Conservation (phyloP, 1,284 basidiomycete genomes). For the Ustilago lituana region DNA sequence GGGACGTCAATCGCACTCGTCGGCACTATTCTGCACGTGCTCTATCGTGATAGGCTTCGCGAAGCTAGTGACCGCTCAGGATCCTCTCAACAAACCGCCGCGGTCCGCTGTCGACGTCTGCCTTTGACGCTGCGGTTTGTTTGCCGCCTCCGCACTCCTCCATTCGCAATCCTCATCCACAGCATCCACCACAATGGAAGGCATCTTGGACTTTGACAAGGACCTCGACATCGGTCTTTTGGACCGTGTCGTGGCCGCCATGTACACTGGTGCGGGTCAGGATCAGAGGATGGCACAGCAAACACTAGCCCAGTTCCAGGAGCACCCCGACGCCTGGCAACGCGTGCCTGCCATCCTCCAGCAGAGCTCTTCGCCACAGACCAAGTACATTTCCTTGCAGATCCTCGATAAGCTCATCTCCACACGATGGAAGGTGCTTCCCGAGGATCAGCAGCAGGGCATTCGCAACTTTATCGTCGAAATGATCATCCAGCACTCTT, state of each 20-base stretch:
- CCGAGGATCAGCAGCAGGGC: conserved; percentile 80
- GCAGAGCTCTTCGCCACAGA: conserved; percentile 82
- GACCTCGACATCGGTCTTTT: conserved; percentile 65
- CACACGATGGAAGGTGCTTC: conserved; percentile 95
- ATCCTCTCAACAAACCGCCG: no score
- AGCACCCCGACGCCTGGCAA: conserved; percentile 97
- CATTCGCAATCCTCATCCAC: background rate
- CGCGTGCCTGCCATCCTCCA: conserved; percentile 94
- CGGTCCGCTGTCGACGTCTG: conserved; percentile 1
- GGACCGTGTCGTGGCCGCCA: conserved; percentile 64
- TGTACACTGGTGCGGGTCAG: conserved; percentile 60
- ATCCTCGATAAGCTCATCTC: conserved; percentile 76
- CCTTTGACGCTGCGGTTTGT: conserved; percentile 7
- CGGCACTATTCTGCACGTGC: conserved; percentile 13
- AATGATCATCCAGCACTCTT: conserved; percentile 88
- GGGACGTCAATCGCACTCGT: background rate
- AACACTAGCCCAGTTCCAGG: conserved; percentile 80
- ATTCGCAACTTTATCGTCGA: conserved; percentile 98
- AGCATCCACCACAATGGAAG: conserved; percentile 42
- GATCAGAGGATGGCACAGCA: conserved; percentile 65
- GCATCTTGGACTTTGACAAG: conserved; percentile 64
- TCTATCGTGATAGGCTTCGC: conserved; percentile 1
- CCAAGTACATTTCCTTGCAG: conserved; percentile 73
- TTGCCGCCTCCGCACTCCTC: background rate
- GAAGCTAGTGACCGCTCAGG: background rate